phyloP scores from a whole-genome alignment of 2,329 filamentous ascomycete genomes.

The Aspergillus hiratsukae region DNA sequence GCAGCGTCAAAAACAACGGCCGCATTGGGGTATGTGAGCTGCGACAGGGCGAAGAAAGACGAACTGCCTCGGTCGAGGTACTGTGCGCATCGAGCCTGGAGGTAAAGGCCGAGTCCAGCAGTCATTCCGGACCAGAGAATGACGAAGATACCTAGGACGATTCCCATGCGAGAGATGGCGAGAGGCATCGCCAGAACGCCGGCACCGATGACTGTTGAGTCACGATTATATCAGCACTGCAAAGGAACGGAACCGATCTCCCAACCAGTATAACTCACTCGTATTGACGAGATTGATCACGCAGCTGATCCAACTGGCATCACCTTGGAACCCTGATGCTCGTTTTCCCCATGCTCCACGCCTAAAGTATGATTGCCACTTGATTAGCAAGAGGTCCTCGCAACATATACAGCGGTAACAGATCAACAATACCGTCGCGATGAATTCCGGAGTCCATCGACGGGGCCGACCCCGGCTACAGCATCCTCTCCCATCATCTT shows the following conservation, averaged over 20 bases:
- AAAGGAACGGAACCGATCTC: background rate
- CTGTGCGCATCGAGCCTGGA: constrained; percentile 86
- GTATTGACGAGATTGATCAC: constrained; percentile 96
- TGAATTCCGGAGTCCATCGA: constrained; percentile 19
- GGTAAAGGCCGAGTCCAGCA: constrained; percentile 87
- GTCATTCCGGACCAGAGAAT: constrained; percentile 89
- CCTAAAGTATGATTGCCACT: constrained; percentile 15
- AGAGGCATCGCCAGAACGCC: constrained; percentile 95
- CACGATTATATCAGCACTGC: constrained; percentile 7
- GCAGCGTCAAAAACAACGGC: constrained; percentile 93
- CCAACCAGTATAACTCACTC: constrained; percentile 50
- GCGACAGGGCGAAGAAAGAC: constrained; percentile 94
- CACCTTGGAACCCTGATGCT: constrained; percentile 62
- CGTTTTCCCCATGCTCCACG: constrained; percentile 57
- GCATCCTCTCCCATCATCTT: constrained; percentile 32
- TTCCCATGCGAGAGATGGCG: constrained; percentile 92
- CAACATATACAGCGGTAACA: background rate
- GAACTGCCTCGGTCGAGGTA: constrained; percentile 86
- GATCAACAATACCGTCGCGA: constrained; percentile 26
- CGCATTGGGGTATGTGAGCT: constrained; percentile 94
- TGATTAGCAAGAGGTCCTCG: constrained; percentile 6
- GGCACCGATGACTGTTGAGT: constrained; percentile 73
- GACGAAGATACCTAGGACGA: constrained; percentile 74
- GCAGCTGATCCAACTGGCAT: constrained; percentile 85
- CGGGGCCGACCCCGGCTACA: constrained; percentile 22